These are phyloP conservation scores for Perilla frutescens DNA, from an alignment of 257 asterid genomes.

Conservation along the genomic window DNA sequence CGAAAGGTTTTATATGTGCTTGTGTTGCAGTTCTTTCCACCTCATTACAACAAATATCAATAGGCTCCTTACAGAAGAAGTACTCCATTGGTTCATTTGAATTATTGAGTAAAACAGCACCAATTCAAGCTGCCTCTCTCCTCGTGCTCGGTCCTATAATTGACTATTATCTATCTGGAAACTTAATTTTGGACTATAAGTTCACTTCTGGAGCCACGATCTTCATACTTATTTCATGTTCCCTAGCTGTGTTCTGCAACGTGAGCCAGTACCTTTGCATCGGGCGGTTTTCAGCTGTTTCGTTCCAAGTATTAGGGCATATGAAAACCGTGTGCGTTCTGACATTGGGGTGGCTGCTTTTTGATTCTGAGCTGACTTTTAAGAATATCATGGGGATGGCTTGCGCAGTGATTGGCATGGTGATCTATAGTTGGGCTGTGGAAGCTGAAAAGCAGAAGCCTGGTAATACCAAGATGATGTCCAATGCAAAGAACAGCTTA, in stretches of 20 bases:
- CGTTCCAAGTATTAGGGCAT: constrained; percentile 97
- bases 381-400: constrained; percentile 91
- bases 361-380: constrained; percentile 87
- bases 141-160: constrained; percentile 85
- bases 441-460: constrained; percentile 75
- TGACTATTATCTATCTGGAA: constrained; percentile 76
- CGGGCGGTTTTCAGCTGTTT: constrained; percentile 96
- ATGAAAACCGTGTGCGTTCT: constrained; percentile 96
- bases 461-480: constrained; percentile 41
- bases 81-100: constrained; percentile 95
- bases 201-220: constrained; percentile 68
- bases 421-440: constrained; percentile 95
- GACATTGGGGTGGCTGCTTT: constrained; percentile 89
- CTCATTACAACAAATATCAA: constrained; percentile 92
- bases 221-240: constrained; percentile 78
- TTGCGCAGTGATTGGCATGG: constrained; percentile 81
- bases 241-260: constrained; percentile 96
- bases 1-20: constrained; percentile 87
- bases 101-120: constrained; percentile 92
- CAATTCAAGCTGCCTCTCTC: constrained; percentile 94
- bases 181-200: constrained; percentile 62
- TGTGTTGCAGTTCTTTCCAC: constrained; percentile 90
- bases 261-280: constrained; percentile 97
- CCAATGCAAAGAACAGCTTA: constrained; percentile 74
- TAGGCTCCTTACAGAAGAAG: constrained; percentile 97